Evolutionary conservation across 495 filamentous ascomycete genomes (phyloP), one percentile per base, ranked within the genome.

Genomic region (Hypoxylon crocopeplum): DNA sequence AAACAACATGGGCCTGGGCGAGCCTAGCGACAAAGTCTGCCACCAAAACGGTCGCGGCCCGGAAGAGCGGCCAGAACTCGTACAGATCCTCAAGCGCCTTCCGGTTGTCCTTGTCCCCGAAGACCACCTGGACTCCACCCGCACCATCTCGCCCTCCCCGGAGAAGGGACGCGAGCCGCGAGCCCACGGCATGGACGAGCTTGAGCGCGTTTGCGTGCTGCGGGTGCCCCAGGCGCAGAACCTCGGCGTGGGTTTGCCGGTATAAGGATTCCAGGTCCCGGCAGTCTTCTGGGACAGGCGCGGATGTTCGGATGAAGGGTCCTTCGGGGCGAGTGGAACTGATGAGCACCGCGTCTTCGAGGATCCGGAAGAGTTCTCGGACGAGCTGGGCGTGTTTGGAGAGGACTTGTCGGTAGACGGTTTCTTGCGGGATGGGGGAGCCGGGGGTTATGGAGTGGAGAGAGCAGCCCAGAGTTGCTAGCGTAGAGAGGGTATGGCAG

Each of bases 11-110:
- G n/a, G n/a, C n/a, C n/a, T n/a, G n/a, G n/a, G n/a, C n/a, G n/a
- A n/a, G n/a, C n/a, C n/a, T n/a, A n/a, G n/a, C n/a, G n/a, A n/a
- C n/a, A n/a, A n/a, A n/a, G n/a, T n/a, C n/a, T n/a, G n/a, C n/a
- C n/a, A n/a, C n/a, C n/a, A n/a, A n/a, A n/a, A n/a, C n/a, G n/a
- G n/a, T n/a, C n/a, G n/a, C n/a, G n/a, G n/a, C n/a, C n/a, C n/a
- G n/a, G n/a, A n/a, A n/a, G 50, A 77, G 80, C 45, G 37, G 72
- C 30, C 51, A 59, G 22, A 61, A 67, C 38, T 37, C 36, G 37
- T 77, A 75, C 68, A 56, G 36, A 15, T 30, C 52, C 36, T 54
- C 62, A n/a, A 76, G 33, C 2, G 55, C 52, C 20, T 69, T 53
- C 37, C 56, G 58, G 53, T 58, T 64, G 5, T 52, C 60, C 20